Evolutionary conservation across 1,139 yeast genomes (phyloP).

Genomic region (Yamadazyma atlantica): DNA sequence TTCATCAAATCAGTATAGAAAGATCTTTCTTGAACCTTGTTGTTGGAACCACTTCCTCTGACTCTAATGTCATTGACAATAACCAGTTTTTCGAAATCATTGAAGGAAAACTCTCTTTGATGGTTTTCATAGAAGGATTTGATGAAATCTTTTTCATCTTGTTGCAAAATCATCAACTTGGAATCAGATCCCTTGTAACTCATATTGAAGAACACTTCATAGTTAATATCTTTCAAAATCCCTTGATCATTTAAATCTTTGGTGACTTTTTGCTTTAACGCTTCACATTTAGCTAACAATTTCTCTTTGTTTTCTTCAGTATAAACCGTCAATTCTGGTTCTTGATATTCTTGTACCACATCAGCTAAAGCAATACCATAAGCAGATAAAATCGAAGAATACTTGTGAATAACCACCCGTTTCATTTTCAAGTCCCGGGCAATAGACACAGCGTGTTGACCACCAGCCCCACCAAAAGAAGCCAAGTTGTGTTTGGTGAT

Average conservation of each 20-base stretch:
- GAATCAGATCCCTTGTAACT: constrained; percentile 24
- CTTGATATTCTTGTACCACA: constrained; percentile 20
- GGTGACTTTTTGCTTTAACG: constrained; percentile 11
- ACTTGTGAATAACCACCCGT: constrained; percentile 20
- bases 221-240: constrained; percentile 12
- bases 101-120: constrained; percentile 68
- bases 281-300: constrained; percentile 15
- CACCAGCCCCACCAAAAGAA: constrained; percentile 26
- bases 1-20: constrained; percentile 13
- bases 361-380: constrained; percentile 24
- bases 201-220: constrained; percentile 20
- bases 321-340: constrained; percentile 16
- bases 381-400: constrained; percentile 23
- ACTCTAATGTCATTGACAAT: constrained; percentile 20
- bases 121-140: constrained; percentile 51
- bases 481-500: constrained; percentile 22
- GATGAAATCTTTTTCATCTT: constrained; percentile 23
- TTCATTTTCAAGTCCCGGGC: constrained; percentile 21
- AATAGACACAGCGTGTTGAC: constrained; percentile 21
- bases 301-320: constrained; percentile 8
- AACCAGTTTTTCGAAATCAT: constrained; percentile 49
- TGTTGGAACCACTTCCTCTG: constrained; percentile 38
- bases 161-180: constrained; percentile 18
- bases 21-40: constrained; percentile 14
- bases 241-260: constrained; percentile 20